Percentiles rank a stretch among this genome's conserved stretches.
phyloP scores from a whole-genome alignment of 768 basidiomycete genomes.

The Amanita thiersii region DNA sequence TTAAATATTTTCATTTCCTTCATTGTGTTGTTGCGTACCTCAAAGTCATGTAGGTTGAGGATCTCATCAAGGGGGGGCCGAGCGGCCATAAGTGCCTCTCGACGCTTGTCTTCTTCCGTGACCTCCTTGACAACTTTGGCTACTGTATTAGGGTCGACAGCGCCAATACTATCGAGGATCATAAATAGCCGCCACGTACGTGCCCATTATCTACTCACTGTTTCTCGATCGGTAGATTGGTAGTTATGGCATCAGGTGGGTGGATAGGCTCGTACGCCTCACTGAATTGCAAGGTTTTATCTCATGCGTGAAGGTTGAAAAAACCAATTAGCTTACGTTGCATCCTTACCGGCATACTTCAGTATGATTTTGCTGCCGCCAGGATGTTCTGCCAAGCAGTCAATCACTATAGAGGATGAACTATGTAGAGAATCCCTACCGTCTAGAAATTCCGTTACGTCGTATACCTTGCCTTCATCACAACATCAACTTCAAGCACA shows the following conservation, averaged over 20 bases:
- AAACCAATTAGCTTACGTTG: slow-evolving; percentile 48
- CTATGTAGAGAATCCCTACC: slow-evolving; percentile 27
- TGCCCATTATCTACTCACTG: slow-evolving; percentile 39
- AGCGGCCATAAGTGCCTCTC: slow-evolving; percentile 51
- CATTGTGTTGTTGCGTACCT: no score
- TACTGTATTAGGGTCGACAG: slow-evolving; percentile 62
- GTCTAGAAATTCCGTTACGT: slow-evolving; percentile 72
- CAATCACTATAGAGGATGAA: not conserved
- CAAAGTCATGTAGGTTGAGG: slow-evolving; percentile 91
- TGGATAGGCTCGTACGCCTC: slow-evolving; percentile 86
- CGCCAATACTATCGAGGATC: slow-evolving; percentile 47
- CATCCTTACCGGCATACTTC: slow-evolving; percentile 86
- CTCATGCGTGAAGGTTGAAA: not conserved
- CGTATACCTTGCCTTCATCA: slow-evolving; percentile 63
- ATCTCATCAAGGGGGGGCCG: slow-evolving; percentile 74
- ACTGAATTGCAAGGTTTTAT: slow-evolving; percentile 24
- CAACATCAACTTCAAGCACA: no score
- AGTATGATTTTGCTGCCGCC: slow-evolving; percentile 82
- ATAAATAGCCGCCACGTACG: not conserved
- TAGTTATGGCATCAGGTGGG: slow-evolving; percentile 73
- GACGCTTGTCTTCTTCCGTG: slow-evolving; percentile 64
- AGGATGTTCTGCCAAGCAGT: no score
- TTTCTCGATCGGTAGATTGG: slow-evolving; percentile 73
- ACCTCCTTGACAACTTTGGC: slow-evolving; percentile 53
- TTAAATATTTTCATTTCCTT: slow-evolving; percentile 2